These are phyloP conservation scores for Hordeum vulgare DNA, from an alignment of 176 grass and related monocot genomes.

Conservation along the genomic window MorexV3_pseudomolecules_assembly NC_058520.1:533410438-533410937, in stretches of 20 bases:
- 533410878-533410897: background rate
- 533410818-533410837: background rate
- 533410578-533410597: slow-evolving; percentile 46
- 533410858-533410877: background rate
- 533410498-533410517: slow-evolving; percentile 11
- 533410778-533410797: background rate
- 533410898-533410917: background rate
- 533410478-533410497: background rate
- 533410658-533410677: slow-evolving; percentile 65
- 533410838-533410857: background rate
- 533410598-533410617: slow-evolving; percentile 90
- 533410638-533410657: slow-evolving; percentile 97
- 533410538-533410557: background rate
- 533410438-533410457: background rate
- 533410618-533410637: slow-evolving; percentile 95
- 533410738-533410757: slow-evolving; percentile 72
- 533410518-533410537: background rate
- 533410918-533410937: background rate
- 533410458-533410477: background rate
- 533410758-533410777: slow-evolving; percentile 38
- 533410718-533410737: slow-evolving; percentile 86
- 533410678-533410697: slow-evolving; percentile 60
- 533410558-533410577: background rate
- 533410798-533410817: background rate
- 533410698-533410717: slow-evolving; percentile 71